A percentile compares a stretch with the other conserved stretches of the same genome.
Conservation (phyloP, 2,329 filamentous ascomycete genomes). For the Arthrobotrys conoides region DNA sequence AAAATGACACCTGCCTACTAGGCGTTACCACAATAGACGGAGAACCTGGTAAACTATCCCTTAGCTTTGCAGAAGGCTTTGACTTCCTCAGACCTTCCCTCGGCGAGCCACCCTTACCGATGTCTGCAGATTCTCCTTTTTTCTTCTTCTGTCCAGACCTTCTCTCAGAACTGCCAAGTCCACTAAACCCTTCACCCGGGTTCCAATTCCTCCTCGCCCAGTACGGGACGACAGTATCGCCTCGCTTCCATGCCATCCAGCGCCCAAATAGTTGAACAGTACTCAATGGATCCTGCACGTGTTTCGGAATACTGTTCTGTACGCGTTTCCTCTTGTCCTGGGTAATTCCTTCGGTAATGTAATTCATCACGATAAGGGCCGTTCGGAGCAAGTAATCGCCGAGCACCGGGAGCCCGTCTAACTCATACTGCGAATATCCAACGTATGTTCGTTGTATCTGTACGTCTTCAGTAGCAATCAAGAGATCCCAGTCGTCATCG, state of each 20-base stretch:
- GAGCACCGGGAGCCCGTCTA: slow-evolving; percentile 63
- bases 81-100: slow-evolving; percentile 55
- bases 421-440: slow-evolving; percentile 62
- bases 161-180: slow-evolving; percentile 19
- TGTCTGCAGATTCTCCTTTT: slow-evolving; percentile 37
- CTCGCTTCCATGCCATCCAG: slow-evolving; percentile 78
- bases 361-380: slow-evolving; percentile 63
- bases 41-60: slow-evolving; percentile 51
- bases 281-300: slow-evolving; percentile 74
- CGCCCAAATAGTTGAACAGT: slow-evolving; percentile 74
- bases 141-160: slow-evolving; percentile 45
- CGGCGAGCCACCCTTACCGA: slow-evolving; percentile 50
- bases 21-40: slow-evolving; percentile 58
- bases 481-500: slow-evolving; percentile 70
- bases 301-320: slow-evolving; percentile 75
- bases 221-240: slow-evolving; percentile 74
- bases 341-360: slow-evolving; percentile 72
- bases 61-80: slow-evolving; percentile 54
- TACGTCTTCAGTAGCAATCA: slow-evolving; percentile 76
- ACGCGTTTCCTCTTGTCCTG: slow-evolving; percentile 74
- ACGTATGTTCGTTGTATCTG: slow-evolving; percentile 74
- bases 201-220: slow-evolving; percentile 74
- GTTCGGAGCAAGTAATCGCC: slow-evolving; percentile 63
- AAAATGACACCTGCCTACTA: slow-evolving; percentile 56
- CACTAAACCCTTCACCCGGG: slow-evolving; percentile 66